Evolutionary conservation across 371 early-diverging fungal genomes (phyloP), one percentile per base, ranked within the genome.

Genomic region (Syncephalis plumigaleata): DNA sequence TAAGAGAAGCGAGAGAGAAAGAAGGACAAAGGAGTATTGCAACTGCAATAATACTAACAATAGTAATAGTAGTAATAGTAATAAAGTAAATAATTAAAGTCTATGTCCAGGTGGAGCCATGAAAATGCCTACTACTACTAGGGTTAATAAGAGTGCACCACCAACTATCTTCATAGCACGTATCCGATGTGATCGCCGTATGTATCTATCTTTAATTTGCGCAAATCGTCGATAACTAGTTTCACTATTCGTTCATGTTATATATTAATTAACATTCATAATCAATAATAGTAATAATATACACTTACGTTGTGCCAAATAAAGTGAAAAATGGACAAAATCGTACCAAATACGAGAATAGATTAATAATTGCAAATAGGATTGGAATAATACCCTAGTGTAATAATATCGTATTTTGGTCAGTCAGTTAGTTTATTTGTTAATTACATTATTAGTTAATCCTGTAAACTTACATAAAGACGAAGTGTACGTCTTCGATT

Each of bases 401-500:
- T 9, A 23, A 3, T 24, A 9, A 9, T 18, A 24, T 18, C 7
- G 43, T 39, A 18, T 13, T 1, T 23, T 3, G n/a, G n/a, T n/a
- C n/a, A n/a, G n/a, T n/a, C n/a, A n/a, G 27, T 17, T 4, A 48
- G 13, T 13, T 43, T 42, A 16, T 1, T 18, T 22, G 1, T 18
- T 18, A 13, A 18, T 42, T 11, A 9, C 13, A 42, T 42, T 9
- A 25, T 20, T 24, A 25, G 46, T 3, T 2, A 15, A 3, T 4
- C 15, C 16, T 44, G 0, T 5, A 1, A 3, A 47, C 54, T 47
- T 70, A 75, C 74, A 70, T 70, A 71, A 17, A 67, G 65, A 5
- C 77, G 64, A 5, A 66, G 63, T 54, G 68, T 66, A 39, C 65
- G 70, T 42, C 63, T 63, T 46, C 63, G 62, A 17, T 67, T 68